Base-by-base conservation (phyloP, 2,329 filamentous ascomycete species). In the Neopestalotiopsis rosae region DNA sequence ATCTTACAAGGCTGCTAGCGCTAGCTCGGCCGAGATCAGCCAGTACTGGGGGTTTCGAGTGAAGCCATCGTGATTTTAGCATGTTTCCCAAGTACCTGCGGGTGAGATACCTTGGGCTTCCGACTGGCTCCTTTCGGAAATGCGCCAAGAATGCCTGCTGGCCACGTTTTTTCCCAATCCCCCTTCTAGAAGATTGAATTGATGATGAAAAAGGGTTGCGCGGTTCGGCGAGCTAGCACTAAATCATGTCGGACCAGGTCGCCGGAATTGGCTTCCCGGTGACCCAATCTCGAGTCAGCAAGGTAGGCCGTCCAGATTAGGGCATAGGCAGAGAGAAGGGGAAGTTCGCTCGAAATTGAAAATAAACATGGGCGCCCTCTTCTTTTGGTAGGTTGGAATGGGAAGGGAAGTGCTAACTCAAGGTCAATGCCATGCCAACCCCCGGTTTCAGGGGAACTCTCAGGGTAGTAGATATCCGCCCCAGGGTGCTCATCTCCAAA, bases 261-360 rank as follows among this genome's bases (percentile, higher is more conserved):
- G 28, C 63, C 63, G 63, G 63, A 57, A 66, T 14, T 52, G 17
- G 63, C 7, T 7, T 28, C 63, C 49, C 42, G 63, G 63, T 14
- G 38, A 34, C 63, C 14, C 24, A 6, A 9, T 24, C 28, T 66
- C 32, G 63, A 66, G 63, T 56, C 63, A 49, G 14, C 24, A 57
- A 28, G 24, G 28, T 12, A 49, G 40, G 30, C 5, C 20, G 32
- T 20, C 32, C 59, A 40, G 34, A 62, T 62, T 32, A 3, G 24
- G 63, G 24, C 45, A 56, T 66, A 20, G 24, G 24, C 45, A 52
- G 1, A 17, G 45, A 52, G 45, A 52, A 38, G 34, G 34, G 24
- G 24, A 28, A n/a, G 45, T n/a, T n/a, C 45, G 45, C 45, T 52
- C 17, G 10, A 20, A 20, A 52, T 52, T 49, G 14, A 5, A 1